phyloP scores from a whole-genome alignment of 148 eudicot genomes.

The Diospyros lotus region DNA sequence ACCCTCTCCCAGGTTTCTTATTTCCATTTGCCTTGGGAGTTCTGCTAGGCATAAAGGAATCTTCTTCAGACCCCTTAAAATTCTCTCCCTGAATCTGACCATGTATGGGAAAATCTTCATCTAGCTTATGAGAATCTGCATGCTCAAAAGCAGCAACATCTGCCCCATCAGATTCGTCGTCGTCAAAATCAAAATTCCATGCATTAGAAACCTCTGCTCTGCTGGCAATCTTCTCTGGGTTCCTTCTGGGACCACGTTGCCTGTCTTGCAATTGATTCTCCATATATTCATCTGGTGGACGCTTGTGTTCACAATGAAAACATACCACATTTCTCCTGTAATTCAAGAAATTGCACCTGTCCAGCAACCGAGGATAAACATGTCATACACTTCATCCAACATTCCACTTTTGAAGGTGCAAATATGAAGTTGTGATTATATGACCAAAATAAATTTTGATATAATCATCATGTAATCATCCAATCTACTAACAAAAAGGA shows the following conservation, averaged over 20 bases:
- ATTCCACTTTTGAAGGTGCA: background rate
- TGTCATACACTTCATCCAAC: background rate
- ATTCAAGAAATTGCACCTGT: slow-evolving; percentile 94
- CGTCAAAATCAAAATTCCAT: slow-evolving; percentile 99
- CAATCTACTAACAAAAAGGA: no score
- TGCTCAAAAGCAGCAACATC: slow-evolving; percentile 97
- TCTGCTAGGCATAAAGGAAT: slow-evolving; percentile 23
- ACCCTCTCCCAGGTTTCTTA: slow-evolving; percentile 42
- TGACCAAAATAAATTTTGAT: background rate
- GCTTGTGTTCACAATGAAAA: slow-evolving; percentile 89
- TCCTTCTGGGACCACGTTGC: slow-evolving; percentile 39
- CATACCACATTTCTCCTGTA: slow-evolving; percentile 86
- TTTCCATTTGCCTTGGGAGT: slow-evolving; percentile 33
- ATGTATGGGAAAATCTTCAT: slow-evolving; percentile 48
- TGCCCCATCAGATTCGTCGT: slow-evolving; percentile 95
- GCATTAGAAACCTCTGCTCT: slow-evolving; percentile 73
- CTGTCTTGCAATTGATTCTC: slow-evolving; percentile 58
- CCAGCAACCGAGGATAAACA: slow-evolving; percentile 13
- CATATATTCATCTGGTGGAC: slow-evolving; percentile 78
- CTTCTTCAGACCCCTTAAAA: slow-evolving; percentile 30
- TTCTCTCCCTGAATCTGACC: slow-evolving; percentile 31
- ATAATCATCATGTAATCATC: background rate
- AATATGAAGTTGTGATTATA: background rate
- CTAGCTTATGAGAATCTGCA: slow-evolving; percentile 67
- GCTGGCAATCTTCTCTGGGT: slow-evolving; percentile 36